Evolutionary conservation across 2,329 filamentous ascomycete genomes (phyloP).

Genomic region (Verticillium dahliae): DNA sequence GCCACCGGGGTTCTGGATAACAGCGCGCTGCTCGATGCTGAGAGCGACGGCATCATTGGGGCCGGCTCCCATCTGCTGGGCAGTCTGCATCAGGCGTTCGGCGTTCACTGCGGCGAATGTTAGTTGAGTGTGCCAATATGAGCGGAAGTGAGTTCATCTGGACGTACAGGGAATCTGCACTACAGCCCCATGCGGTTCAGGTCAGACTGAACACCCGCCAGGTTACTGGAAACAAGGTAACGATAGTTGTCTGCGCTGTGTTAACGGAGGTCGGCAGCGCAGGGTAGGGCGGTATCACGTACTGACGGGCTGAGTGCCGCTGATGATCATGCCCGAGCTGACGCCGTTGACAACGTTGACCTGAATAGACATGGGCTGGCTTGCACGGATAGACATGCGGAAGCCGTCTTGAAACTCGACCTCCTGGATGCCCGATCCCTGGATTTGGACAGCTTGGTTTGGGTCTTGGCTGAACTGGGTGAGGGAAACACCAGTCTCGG

Average conservation of each 20-base stretch:
- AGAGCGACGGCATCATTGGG: slow-evolving; percentile 12
- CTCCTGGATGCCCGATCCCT: slow-evolving; percentile 15
- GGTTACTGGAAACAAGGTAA: slow-evolving; percentile 15
- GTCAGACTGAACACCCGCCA: slow-evolving; percentile 11
- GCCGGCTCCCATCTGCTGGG: slow-evolving; percentile 12
- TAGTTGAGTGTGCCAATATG: background rate
- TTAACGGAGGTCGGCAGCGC: background rate
- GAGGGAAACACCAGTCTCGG: slow-evolving; percentile 12
- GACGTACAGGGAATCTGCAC: slow-evolving; percentile 14
- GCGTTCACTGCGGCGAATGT: slow-evolving; percentile 11
- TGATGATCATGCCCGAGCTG: slow-evolving; percentile 13
- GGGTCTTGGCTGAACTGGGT: slow-evolving; percentile 13
- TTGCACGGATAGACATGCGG: slow-evolving; percentile 15
- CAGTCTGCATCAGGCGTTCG: slow-evolving; percentile 13
- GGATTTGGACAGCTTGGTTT: slow-evolving; percentile 8
- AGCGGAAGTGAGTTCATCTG: background rate
- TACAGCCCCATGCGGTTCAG: slow-evolving; percentile 14
- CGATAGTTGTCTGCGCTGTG: slow-evolving; percentile 12
- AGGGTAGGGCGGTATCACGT: background rate
- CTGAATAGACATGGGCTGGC: slow-evolving; percentile 14
- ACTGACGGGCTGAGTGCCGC: slow-evolving; percentile 13
- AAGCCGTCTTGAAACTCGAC: slow-evolving; percentile 15
- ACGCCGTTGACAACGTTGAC: slow-evolving; percentile 15
- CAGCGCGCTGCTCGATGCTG: slow-evolving; percentile 13
- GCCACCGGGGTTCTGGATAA: slow-evolving; percentile 14